Conservation (phyloP, 164 flowering plant species). For the Cinnamomum micranthum region DNA sequence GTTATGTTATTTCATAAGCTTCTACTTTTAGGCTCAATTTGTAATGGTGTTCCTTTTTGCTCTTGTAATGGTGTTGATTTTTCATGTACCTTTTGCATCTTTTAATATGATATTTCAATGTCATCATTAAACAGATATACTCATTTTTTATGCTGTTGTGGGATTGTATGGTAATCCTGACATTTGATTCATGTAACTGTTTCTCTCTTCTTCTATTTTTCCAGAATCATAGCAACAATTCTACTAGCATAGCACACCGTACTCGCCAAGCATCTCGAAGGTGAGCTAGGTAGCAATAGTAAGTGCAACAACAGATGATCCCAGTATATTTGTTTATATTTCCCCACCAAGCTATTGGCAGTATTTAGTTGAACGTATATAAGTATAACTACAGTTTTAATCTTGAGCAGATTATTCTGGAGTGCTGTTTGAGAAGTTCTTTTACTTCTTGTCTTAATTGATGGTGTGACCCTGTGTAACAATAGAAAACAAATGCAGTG, state of each 20-base stretch:
- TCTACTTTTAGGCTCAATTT: neutral
- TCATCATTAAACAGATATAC: too few species aligned
- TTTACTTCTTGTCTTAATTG: neutral
- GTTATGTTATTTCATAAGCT: neutral
- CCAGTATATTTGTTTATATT: neutral
- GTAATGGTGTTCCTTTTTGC: neutral
- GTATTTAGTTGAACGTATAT: neutral
- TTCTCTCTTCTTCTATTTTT: neutral
- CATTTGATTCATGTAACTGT: neutral
- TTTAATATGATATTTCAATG: too few species aligned
- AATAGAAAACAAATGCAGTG: neutral
- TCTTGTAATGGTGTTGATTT: neutral
- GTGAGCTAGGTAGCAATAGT: constrained; percentile 28
- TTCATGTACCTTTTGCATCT: neutral
- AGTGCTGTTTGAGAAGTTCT: neutral
- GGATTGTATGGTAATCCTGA: neutral
- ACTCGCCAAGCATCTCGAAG: constrained; percentile 58
- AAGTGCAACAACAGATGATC: neutral
- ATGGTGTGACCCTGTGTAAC: neutral
- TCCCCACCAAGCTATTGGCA: neutral
- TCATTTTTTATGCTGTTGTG: neutral
- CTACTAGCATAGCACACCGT: constrained; percentile 45
- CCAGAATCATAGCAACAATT: constrained; percentile 36
- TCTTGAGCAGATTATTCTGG: neutral
- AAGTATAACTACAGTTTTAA: neutral